phyloP scores from a whole-genome alignment of 805 yeast species.

The Saturnispora silvae region DNA sequence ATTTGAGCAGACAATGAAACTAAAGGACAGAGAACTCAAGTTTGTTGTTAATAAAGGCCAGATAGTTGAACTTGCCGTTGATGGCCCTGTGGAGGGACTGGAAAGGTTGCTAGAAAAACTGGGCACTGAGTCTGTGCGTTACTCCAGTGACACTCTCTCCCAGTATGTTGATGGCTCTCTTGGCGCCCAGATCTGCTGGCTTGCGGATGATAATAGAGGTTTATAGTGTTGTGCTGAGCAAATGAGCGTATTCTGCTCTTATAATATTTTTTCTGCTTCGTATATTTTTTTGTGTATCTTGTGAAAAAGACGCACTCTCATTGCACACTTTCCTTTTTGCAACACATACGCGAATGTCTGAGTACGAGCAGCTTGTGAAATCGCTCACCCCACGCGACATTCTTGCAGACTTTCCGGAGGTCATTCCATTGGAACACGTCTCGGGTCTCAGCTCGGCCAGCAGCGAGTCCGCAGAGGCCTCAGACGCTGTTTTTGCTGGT shows the following conservation, averaged over 20 bases:
- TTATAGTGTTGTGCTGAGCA: not conserved
- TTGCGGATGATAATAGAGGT: slow-evolving; percentile 17
- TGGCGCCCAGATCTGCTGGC: slow-evolving; percentile 18
- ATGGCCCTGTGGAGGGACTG: slow-evolving; percentile 2
- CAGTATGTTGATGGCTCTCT: slow-evolving; percentile 10
- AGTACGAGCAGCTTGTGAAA: slow-evolving; percentile 45
- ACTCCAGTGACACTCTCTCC: slow-evolving; percentile 14
- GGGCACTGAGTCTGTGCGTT: slow-evolving; percentile 11
- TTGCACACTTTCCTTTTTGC: not conserved
- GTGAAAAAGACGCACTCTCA: slow-evolving; percentile 11
- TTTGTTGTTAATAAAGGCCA: slow-evolving; percentile 44
- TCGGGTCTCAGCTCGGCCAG: slow-evolving; percentile 45
- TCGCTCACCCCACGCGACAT: slow-evolving; percentile 39
- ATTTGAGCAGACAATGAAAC: slow-evolving; percentile 47
- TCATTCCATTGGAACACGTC: slow-evolving; percentile 50
- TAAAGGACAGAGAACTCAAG: slow-evolving; percentile 25
- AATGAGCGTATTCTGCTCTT: not conserved
- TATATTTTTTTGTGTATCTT: not conserved
- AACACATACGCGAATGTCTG: slow-evolving; percentile 6
- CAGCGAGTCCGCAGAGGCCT: slow-evolving; percentile 18
- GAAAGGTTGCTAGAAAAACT: slow-evolving; percentile 14
- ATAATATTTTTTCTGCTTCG: too few relatives aligned
- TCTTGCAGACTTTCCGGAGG: slow-evolving; percentile 50
- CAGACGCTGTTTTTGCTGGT: slow-evolving; percentile 55
- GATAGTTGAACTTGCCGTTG: slow-evolving; percentile 10